Base-by-base conservation (phyloP, 768 basidiomycete species). In the Pleurotus sapidus region DNA sequence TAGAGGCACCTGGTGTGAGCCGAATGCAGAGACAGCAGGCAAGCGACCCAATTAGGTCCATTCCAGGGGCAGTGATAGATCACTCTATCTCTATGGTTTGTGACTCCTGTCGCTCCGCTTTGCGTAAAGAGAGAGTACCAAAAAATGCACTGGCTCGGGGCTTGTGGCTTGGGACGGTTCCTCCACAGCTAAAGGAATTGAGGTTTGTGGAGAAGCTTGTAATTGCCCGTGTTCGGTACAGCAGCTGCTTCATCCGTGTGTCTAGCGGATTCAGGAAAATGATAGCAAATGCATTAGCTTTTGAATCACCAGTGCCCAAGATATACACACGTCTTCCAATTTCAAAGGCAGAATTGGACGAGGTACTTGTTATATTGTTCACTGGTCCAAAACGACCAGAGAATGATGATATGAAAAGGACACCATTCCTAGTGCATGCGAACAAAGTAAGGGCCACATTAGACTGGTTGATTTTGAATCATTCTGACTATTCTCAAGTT, bases 391-490 rank as follows among this genome's bases (percentile, higher is more conserved):
- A 15, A 14, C 47, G 56, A 20, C 73, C 72, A 1, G 66, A 63
- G 7, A 43, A 59, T 1, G 58, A 64, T 4, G 70, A 74, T 5
- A 60, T 67, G 23, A 56, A 60, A 30, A 56, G 67, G 1, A 61
- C 69, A 9, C 61, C 70, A 1, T 59, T 70, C 9, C 57, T 72
- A 4, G 73, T 77, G 0, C 40, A 70, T 4, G 39, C 63, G 4
- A 64, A 64, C 3, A 55, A 56, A 1, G 72, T 74, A 0, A 20
- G 27, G 0, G 15, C 39, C 0, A 73, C 74, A 0, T 45, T 77
- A 4, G 62, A 72, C 30, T 75, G 73, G 73, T 53, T 75, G 8
- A 70, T 65, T 34, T 25, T 72, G 0, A 77, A 77, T 56, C 73
- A 75, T 59, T 1, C 8, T 0, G 68, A 70, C 46, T 77, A 75